Evolutionary conservation across 139 green algal species (phyloP), one percentile per base, ranked within the genome.

Genomic region (Bryopsis sp.): DNA sequence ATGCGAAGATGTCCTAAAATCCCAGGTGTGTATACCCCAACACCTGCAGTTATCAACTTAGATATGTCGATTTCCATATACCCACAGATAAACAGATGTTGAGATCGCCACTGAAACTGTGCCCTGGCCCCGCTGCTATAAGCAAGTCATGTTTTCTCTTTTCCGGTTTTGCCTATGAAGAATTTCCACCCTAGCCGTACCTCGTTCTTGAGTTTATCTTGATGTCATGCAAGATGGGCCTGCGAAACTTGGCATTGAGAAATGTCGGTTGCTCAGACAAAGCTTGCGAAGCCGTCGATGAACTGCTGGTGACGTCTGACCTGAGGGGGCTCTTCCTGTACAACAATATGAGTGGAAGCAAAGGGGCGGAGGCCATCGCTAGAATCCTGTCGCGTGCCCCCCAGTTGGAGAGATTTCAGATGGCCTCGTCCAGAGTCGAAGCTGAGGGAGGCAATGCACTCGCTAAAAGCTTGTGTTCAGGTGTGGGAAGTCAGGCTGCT

Each of bases 301-400:
- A 96, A 73, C 86, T 97, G 58, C 47, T 94, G 38, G 39, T 29
- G 4, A 33, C 37, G 0, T 38, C 19, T 1, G 36, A 58, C 35
- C 82, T 95, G 22, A 70, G 43, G 29, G 64, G 65, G 35, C 71
- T 97, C 48, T 86, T 93, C 71, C 79, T 98, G 24, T 90, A 85
- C 82, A 98, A 98, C 85, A 98, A 98, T 84, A 97, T 97, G 90
- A 92, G 69, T 47, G 89, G 81, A 28, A 79, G 95, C 64, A 82
- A 89, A 68, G 88, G 88, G 11, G 88, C 86, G 0, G 43, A 60
- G 15, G 50, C 79, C 76, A 85, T 95, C 31, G 81, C 72, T 0
- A 67, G 68, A 2, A 65, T 97, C 34, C 74, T 97, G 60, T 28
- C 72, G 3, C 72, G 85, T 7, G 75, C 84, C 15, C 81, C 85